These are phyloP conservation scores for Termitomyces sp. DNA, from an alignment of 768 basidiomycete genomes.

Conservation along the genomic window DNA sequence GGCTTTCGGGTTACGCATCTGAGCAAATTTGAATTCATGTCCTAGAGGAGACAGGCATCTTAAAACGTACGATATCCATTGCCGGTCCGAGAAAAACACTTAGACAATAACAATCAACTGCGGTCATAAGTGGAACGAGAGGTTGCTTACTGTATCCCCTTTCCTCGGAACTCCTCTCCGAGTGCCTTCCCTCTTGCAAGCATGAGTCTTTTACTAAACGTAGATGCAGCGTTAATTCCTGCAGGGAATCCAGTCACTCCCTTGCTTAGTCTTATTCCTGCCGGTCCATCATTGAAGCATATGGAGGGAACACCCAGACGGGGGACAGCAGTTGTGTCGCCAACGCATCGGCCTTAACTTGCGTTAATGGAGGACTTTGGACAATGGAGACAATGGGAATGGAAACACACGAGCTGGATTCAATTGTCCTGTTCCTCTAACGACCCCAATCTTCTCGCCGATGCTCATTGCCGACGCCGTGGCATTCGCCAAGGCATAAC, in stretches of 20 bases:
- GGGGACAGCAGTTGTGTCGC: constrained; percentile 36
- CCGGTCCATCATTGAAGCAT: constrained; percentile 45
- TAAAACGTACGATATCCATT: constrained; percentile 40
- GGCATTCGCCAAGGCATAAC: constrained; percentile 31
- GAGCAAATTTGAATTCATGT: neutral
- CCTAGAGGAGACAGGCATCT: neutral
- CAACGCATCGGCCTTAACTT: constrained; percentile 37
- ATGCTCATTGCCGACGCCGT: constrained; percentile 32
- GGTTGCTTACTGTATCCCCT: constrained; percentile 45
- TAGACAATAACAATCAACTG: neutral
- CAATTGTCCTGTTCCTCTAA: constrained; percentile 40
- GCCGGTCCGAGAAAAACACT: constrained; percentile 47
- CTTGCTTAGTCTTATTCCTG: constrained; percentile 35
- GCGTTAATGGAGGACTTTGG: neutral
- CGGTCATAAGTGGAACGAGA: neutral
- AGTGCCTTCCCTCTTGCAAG: constrained; percentile 55
- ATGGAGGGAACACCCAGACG: constrained; percentile 38
- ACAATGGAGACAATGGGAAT: neutral
- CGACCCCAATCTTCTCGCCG: constrained; percentile 39
- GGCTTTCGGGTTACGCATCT: constrained; percentile 49
- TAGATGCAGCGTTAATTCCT: constrained; percentile 46
- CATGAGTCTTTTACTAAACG: constrained; percentile 61
- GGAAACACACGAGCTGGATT: constrained; percentile 25
- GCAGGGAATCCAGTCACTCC: constrained; percentile 51
- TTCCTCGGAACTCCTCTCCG: constrained; percentile 60